A percentile compares a stretch with the other conserved stretches of the same genome.
These are phyloP conservation scores for Solanum hybrid DNA, from an alignment of 305 asterid species.

Conservation along the genomic window DNA sequence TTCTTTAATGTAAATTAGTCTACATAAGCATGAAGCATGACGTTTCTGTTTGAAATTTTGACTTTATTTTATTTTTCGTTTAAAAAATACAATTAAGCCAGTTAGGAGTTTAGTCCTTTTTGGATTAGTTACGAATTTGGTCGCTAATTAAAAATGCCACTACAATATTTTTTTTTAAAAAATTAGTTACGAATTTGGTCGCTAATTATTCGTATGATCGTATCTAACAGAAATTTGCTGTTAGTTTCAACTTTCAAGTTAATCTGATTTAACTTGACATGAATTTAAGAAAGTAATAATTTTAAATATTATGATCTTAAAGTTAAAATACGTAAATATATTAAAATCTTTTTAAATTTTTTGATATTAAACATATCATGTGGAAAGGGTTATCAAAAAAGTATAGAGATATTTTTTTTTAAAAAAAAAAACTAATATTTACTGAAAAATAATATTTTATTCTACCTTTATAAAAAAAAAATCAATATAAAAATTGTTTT, in stretches of 20 bases:
- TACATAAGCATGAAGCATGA: neutral
- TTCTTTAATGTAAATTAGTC: neutral
- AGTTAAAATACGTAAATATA: neutral
- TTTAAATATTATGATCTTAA: neutral
- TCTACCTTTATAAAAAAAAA: neutral
- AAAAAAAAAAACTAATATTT: neutral
- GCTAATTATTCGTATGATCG: neutral
- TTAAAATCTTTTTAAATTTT: neutral
- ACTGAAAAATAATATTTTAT: neutral
- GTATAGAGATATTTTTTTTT: neutral
- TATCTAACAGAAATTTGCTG: neutral
- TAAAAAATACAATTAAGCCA: neutral
- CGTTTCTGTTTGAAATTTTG: neutral
- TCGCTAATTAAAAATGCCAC: neutral
- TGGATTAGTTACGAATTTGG: neutral
- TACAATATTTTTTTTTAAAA: no score
- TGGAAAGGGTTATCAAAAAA: accelerated
- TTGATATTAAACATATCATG: neutral
- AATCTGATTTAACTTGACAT: neutral
- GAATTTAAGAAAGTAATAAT: neutral
- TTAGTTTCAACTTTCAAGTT: neutral
- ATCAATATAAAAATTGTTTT: neutral
- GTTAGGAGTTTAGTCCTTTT: neutral
- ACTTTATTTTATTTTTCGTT: neutral
- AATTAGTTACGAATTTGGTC: neutral